Base-by-base conservation (phyloP, 1,139 yeast genomes). In the Geotrichum cucujoidarum region DNA sequence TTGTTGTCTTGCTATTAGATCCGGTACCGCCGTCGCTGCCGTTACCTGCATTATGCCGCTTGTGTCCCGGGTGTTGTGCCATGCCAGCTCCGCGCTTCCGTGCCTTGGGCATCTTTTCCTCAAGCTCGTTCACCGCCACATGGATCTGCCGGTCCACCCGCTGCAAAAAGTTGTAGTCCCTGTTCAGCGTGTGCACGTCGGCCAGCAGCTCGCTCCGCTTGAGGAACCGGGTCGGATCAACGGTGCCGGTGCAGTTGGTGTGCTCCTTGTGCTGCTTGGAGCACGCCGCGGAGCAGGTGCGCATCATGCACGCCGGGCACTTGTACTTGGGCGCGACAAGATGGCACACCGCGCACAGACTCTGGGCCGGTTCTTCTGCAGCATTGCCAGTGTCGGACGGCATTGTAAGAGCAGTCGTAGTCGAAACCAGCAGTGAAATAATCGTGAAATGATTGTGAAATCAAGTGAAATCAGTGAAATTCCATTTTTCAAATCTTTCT, bases 151-250 rank as follows among this genome's bases (percentile, higher is more conserved):
- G 68, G 45, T 82, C 83, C 49, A 90, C 60, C 21, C 71, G 71
- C 51, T 78, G 71, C 34, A 90, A 67, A 60, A 86, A 87, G 61
- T 87, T 84, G 63, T 89, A 90, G 63, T 90, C 97, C 51, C 97
- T 68, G 60, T 89, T 88, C 10, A 89, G 77, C 40, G 80, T 57
- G 4, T 58, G 52, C 42, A 69, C 68, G 24, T 65, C 62, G 32
- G 68, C 66, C 18, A 65, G 63, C 31, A 69, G 65, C 8, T 70
- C 69, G 5, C 73, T 72, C 34, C 71, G 70, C 52, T 77, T 57
- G 1, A 85, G 69, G 61, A 80, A 88, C 48, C 70, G 69, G 1
- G 88, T 72, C 27, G 77, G 78, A 60, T 84, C 88, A 29, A 80
- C 74, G 29, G 61, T 56, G 0, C 97, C 97, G 6, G 79, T 66